These are phyloP conservation scores for Chaetomium strumarium DNA, from an alignment of 2,329 filamentous ascomycete genomes.

Conservation along the genomic window DNA sequence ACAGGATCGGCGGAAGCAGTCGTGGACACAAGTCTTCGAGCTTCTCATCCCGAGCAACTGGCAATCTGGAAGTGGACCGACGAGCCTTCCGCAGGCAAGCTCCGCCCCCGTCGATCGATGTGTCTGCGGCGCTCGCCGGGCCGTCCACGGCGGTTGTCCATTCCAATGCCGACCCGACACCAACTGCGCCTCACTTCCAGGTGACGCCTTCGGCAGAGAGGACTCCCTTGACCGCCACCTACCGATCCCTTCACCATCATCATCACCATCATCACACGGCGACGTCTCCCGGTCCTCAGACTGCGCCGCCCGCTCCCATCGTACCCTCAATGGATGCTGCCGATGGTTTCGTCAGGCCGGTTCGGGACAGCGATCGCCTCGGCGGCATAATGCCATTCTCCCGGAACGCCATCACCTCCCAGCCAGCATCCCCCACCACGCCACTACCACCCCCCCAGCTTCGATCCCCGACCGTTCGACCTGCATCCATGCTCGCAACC, in stretches of 20 bases:
- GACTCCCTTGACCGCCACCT: constrained; percentile 45
- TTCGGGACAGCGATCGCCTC: constrained; percentile 75
- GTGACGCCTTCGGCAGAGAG: constrained; percentile 67
- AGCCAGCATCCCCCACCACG: constrained; percentile 86
- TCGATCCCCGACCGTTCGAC: constrained; percentile 50
- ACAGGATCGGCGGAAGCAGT: constrained; percentile 45
- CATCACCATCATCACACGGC: constrained; percentile 36
- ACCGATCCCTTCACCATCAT: constrained; percentile 22
- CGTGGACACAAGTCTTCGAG: constrained; percentile 45
- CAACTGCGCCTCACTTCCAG: constrained; percentile 55
- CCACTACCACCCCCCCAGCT: constrained; percentile 65
- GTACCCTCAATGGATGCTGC: constrained; percentile 61
- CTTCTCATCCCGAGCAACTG: constrained; percentile 48
- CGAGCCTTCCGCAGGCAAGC: constrained; percentile 67
- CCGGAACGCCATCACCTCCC: constrained; percentile 68
- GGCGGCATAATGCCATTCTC: constrained; percentile 73
- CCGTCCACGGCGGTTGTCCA: constrained; percentile 39
- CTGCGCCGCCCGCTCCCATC: constrained; percentile 61
- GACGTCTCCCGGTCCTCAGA: constrained; percentile 44
- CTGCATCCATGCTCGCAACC: constrained; percentile 47
- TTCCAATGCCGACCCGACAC: constrained; percentile 48
- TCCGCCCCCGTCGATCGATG: constrained; percentile 78
- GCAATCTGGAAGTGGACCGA: constrained; percentile 53
- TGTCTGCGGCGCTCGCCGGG: constrained; percentile 52
- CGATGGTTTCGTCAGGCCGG: constrained; percentile 72